Evolutionary conservation across 495 filamentous ascomycete genomes (phyloP).

Genomic region (Xylaria telfairii): DNA sequence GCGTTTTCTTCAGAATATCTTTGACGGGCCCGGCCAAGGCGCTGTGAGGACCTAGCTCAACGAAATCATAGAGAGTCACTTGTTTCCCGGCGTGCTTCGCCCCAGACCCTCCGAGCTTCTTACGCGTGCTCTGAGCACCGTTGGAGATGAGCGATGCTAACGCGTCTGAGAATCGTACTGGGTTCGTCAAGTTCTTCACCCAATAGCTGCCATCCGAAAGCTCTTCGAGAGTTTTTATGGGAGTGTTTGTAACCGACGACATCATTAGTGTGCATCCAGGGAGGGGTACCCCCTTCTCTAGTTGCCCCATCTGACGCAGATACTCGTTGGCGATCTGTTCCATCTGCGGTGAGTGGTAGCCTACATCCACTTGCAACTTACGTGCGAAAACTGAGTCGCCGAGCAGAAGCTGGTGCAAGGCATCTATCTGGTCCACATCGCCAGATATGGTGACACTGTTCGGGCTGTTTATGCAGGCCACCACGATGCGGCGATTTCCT

Average conservation of each 20-base stretch:
- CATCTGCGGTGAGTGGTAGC: conserved; percentile 52
- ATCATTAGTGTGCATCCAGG: too few species aligned
- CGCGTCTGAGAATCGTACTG: conserved; percentile 52
- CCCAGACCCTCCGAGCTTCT: conserved; percentile 10
- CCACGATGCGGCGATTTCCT: neutral
- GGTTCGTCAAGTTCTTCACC: conserved; percentile 52
- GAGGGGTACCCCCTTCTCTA: too few species aligned
- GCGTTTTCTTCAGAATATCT: too few species aligned
- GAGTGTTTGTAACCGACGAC: too few species aligned
- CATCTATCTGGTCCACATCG: conserved; percentile 37
- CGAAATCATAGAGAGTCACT: too few species aligned
- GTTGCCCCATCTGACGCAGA: conserved; percentile 1
- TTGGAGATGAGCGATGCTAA: conserved; percentile 30
- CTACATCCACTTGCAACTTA: conserved; percentile 42
- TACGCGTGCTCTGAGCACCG: neutral
- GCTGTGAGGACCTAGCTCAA: too few species aligned
- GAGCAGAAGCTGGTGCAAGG: conserved; percentile 33
- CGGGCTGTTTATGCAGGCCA: conserved; percentile 58
- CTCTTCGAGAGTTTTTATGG: too few species aligned
- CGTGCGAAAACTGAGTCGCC: conserved; percentile 46
- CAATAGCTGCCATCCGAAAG: conserved; percentile 44
- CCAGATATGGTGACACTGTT: conserved; percentile 51
- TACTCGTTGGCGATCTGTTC: conserved; percentile 43
- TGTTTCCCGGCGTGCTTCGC: too few species aligned
- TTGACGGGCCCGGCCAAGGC: too few species aligned